Evolutionary conservation across 495 filamentous ascomycete genomes (phyloP).

Genomic region (Friedmanniomyces endolithicus): DNA sequence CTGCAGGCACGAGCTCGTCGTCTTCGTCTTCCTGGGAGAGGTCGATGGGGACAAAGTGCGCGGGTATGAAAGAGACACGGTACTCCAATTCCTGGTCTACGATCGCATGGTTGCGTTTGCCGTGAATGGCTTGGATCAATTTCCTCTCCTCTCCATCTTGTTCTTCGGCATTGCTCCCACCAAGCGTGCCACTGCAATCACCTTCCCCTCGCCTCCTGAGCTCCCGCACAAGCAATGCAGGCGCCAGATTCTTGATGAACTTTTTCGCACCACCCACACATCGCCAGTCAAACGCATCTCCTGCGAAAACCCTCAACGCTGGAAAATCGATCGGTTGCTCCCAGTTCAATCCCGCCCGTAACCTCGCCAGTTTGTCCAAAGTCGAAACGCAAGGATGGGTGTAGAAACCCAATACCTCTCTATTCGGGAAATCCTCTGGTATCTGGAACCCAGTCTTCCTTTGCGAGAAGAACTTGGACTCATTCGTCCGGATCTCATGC

Average conservation of each 20-base stretch:
- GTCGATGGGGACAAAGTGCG: conserved; percentile 64
- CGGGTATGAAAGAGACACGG: conserved; percentile 63
- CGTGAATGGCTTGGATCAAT: conserved; percentile 51
- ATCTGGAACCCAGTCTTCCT: conserved; percentile 63
- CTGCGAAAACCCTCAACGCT: conserved; percentile 57
- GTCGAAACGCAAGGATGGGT: conserved; percentile 69
- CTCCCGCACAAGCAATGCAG: conserved; percentile 57
- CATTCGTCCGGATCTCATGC: conserved; percentile 70
- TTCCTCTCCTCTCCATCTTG: conserved; percentile 35
- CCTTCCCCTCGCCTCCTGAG: conserved; percentile 35
- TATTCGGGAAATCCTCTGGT: conserved; percentile 70
- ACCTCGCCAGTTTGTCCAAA: conserved; percentile 41
- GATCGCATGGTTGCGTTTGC: conserved; percentile 51
- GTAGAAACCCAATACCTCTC: conserved; percentile 70
- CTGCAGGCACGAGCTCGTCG: conserved; percentile 26
- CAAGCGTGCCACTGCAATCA: not conserved
- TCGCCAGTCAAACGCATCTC: conserved; percentile 76
- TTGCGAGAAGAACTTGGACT: conserved; percentile 64
- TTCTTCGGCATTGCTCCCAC: conserved; percentile 29
- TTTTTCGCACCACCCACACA: conserved; percentile 68
- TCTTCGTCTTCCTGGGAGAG: conserved; percentile 40
- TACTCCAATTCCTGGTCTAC: conserved; percentile 67
- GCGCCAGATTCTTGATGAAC: conserved; percentile 68
- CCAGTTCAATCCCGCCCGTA: conserved; percentile 49
- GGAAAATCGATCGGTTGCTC: conserved; percentile 51